Conservation (phyloP, 2,329 filamentous ascomycete genomes). For the Chaetothyriales sp. region DNA sequence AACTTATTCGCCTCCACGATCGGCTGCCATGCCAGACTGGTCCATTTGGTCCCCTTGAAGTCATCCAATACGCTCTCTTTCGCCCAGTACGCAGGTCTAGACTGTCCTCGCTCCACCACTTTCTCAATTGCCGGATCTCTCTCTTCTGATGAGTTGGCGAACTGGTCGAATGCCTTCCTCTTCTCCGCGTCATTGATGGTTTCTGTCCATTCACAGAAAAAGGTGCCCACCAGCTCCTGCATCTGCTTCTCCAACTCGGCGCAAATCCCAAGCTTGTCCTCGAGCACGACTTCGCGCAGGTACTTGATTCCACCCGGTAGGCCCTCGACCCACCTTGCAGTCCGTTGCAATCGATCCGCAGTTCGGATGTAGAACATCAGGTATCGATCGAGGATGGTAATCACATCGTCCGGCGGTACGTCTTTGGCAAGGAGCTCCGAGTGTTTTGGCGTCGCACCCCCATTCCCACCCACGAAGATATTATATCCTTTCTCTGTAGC, state of each 20-base stretch:
- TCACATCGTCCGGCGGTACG: conserved; percentile 66
- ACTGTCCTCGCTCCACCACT: conserved; percentile 58
- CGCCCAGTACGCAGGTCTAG: conserved; percentile 64
- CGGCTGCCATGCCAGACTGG: conserved; percentile 60
- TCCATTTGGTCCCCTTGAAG: conserved; percentile 58
- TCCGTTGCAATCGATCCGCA: conserved; percentile 77
- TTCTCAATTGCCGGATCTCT: conserved; percentile 52
- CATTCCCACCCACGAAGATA: conserved; percentile 80
- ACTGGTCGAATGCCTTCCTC: conserved; percentile 61
- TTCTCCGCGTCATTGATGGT: conserved; percentile 57
- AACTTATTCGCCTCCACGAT: conserved; percentile 60
- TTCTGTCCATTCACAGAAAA: conserved; percentile 87
- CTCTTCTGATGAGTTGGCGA: conserved; percentile 66
- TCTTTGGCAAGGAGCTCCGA: conserved; percentile 75
- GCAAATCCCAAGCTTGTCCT: conserved; percentile 76
- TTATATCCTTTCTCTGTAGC: conserved; percentile 90
- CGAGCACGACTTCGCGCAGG: conserved; percentile 65
- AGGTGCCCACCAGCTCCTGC: conserved; percentile 67
- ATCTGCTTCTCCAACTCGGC: conserved; percentile 77
- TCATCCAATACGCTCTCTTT: conserved; percentile 53
- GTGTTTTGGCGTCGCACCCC: conserved; percentile 71
- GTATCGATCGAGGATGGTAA: conserved; percentile 76
- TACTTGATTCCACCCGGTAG: conserved; percentile 75
- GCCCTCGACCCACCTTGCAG: conserved; percentile 73
- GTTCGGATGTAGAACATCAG: conserved; percentile 90